Evolutionary conservation across 306 rosid species (phyloP).

Genomic region (Abrus pulchellus): DNA sequence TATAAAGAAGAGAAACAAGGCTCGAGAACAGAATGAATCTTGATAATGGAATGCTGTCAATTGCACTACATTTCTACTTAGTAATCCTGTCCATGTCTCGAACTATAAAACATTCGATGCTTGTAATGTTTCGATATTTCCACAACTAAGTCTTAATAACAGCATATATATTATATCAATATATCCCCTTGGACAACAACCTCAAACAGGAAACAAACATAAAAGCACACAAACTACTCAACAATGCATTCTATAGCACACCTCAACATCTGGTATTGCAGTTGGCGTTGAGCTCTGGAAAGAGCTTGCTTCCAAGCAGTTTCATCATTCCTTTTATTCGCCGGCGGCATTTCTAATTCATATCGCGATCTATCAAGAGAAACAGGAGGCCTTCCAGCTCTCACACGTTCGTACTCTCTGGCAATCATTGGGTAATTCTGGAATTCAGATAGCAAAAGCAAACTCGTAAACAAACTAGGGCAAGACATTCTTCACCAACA

Average conservation of each 20-base stretch:
- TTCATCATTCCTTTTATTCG: slow-evolving; percentile 78
- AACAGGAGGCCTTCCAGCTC: slow-evolving; percentile 89
- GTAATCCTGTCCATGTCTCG: background rate
- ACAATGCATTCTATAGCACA: background rate
- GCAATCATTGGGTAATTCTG: slow-evolving; percentile 91
- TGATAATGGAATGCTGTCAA: background rate
- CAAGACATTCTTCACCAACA: slow-evolving; percentile 9
- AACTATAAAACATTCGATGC: background rate
- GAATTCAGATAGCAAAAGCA: slow-evolving; percentile 21
- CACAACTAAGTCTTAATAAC: background rate
- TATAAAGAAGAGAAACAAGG: background rate
- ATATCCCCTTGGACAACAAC: background rate
- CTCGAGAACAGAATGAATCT: slow-evolving; percentile 16
- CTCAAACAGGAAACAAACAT: background rate
- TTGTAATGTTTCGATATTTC: background rate
- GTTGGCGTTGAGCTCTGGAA: slow-evolving; percentile 77
- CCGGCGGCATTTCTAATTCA: slow-evolving; percentile 68
- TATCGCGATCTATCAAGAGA: slow-evolving; percentile 76
- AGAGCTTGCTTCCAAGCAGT: slow-evolving; percentile 87
- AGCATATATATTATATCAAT: background rate
- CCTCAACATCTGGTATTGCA: slow-evolving; percentile 81
- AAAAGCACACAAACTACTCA: background rate
- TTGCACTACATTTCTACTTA: background rate
- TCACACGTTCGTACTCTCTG: slow-evolving; percentile 92
- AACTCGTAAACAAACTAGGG: slow-evolving; percentile 6